phyloP scores from a whole-genome alignment of 2,329 filamentous ascomycete species.

The Colletotrichum spinosum region DNA sequence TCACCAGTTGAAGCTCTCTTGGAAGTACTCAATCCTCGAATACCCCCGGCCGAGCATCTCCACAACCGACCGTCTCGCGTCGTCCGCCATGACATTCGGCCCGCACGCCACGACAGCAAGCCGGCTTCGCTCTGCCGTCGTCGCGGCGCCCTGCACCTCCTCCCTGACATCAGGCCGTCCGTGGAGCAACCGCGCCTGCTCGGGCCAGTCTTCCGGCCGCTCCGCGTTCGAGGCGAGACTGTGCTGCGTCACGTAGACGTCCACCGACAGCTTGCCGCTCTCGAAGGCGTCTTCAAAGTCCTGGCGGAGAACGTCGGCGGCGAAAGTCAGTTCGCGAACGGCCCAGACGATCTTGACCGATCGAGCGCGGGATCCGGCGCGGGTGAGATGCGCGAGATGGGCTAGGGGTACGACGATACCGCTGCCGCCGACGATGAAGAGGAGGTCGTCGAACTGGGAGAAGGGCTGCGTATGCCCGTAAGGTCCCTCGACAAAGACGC shows the following conservation, averaged over 20 bases:
- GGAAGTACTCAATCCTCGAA: constrained; percentile 53
- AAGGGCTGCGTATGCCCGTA: constrained; percentile 56
- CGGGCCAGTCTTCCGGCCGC: constrained; percentile 31
- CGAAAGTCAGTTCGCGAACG: constrained; percentile 54
- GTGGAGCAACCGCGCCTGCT: constrained; percentile 38
- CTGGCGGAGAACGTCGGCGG: constrained; percentile 46
- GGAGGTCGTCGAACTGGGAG: constrained; percentile 50
- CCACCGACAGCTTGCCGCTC: constrained; percentile 46
- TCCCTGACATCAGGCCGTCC: constrained; percentile 48
- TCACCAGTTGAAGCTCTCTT: constrained; percentile 58
- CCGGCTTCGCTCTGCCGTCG: constrained; percentile 39
- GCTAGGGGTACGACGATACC: constrained; percentile 57
- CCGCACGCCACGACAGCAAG: constrained; percentile 59
- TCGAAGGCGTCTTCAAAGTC: constrained; percentile 47
- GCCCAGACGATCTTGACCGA: constrained; percentile 56
- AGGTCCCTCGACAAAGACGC: constrained; percentile 57
- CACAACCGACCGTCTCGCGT: constrained; percentile 51
- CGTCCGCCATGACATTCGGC: constrained; percentile 58
- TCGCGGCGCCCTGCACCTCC: constrained; percentile 46
- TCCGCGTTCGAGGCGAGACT: constrained; percentile 14
- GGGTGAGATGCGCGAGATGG: constrained; percentile 48
- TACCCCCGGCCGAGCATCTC: constrained; percentile 43
- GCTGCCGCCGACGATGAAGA: constrained; percentile 59
- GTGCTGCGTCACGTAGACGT: constrained; percentile 50
- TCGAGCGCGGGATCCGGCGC: constrained; percentile 31